Conservation (phyloP, 2,329 filamentous ascomycete genomes). For the Nemania sp. region DNA sequence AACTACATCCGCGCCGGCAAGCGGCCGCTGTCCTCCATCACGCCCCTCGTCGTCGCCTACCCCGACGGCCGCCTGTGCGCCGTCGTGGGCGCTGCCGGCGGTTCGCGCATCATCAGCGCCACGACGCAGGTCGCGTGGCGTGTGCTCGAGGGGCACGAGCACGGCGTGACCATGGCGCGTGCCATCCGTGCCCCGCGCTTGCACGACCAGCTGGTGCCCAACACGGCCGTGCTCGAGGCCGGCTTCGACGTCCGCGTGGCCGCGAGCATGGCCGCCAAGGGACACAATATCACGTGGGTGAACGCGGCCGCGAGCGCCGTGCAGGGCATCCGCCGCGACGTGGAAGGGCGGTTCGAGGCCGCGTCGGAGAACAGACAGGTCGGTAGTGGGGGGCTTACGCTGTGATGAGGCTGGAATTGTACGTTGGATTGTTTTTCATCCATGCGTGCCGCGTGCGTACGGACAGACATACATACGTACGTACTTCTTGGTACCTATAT, state of each 20-base stretch:
- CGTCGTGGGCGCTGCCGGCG: conserved; percentile 76
- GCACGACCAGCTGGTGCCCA: conserved; percentile 82
- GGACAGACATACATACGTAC: not conserved
- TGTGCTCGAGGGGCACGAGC: conserved; percentile 63
- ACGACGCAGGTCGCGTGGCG: conserved; percentile 76
- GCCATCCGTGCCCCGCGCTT: conserved; percentile 69
- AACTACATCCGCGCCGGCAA: conserved; percentile 86
- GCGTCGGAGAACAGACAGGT: conserved; percentile 75
- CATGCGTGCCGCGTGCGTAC: too few species aligned
- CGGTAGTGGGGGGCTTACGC: conserved; percentile 67
- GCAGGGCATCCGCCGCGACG: conserved; percentile 66
- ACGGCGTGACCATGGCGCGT: conserved; percentile 59
- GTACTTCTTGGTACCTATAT: too few species aligned
- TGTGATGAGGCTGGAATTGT: too few species aligned
- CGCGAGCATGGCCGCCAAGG: conserved; percentile 63
- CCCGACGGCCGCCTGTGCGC: conserved; percentile 58
- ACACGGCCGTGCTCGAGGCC: conserved; percentile 69
- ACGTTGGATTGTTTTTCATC: too few species aligned
- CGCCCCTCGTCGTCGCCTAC: conserved; percentile 68
- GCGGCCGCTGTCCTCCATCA: conserved; percentile 81
- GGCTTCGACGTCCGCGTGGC: conserved; percentile 68
- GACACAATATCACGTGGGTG: conserved; percentile 75
- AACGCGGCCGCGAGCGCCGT: conserved; percentile 67
- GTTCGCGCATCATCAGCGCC: conserved; percentile 80
- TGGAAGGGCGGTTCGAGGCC: conserved; percentile 76